Conservation (phyloP, 176 grass and related monocot genomes). For the Carex kokanica region DNA sequence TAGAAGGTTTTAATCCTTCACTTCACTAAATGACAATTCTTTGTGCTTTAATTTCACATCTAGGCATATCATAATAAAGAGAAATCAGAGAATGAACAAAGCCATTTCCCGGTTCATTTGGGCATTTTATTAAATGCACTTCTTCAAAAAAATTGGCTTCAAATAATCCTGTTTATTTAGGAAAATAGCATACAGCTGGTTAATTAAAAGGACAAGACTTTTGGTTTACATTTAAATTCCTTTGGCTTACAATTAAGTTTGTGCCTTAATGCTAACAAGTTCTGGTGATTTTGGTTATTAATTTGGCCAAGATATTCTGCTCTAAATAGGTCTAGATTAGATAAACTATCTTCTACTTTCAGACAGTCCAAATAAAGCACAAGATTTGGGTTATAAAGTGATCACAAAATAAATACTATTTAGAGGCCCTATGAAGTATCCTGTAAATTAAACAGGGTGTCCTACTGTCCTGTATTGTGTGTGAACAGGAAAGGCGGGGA, state of each 20-base stretch:
- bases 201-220: neutral
- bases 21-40: neutral
- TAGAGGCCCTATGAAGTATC: neutral
- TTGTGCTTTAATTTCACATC: neutral
- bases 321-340: neutral
- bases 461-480: neutral
- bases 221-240: no score
- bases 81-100: neutral
- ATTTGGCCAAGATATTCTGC: neutral
- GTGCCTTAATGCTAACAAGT: no score
- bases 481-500: neutral
- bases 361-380: no score
- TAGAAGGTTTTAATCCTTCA: neutral
- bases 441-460: neutral
- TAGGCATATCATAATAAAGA: neutral
- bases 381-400: neutral
- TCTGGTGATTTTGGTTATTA: neutral
- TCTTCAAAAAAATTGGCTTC: neutral
- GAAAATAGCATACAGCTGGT: neutral
- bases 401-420: neutral
- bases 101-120: neutral
- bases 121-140: neutral
- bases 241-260: no score
- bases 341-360: neutral
- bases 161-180: neutral